Conservation (phyloP, 257 asterid species). For the Solanum pimpinellifolium region DNA sequence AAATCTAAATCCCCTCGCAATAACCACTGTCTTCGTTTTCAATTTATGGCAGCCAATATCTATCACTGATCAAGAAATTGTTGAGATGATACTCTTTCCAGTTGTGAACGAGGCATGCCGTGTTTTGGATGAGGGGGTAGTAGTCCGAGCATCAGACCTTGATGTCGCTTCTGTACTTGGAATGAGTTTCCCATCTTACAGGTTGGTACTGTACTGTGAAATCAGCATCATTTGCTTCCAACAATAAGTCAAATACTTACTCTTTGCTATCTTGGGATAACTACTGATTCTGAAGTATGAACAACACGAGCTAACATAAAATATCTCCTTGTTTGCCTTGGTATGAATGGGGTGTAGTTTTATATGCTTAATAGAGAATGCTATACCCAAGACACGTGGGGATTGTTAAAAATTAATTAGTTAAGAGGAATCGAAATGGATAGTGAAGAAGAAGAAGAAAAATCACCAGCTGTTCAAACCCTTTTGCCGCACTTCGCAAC, state of each 20-base stretch:
- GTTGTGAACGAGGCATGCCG: slow-evolving; percentile 95
- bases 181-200: slow-evolving; percentile 92
- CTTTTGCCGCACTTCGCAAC: not conserved
- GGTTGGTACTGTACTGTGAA: slow-evolving; percentile 37
- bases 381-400: not conserved
- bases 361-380: not conserved
- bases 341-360: not conserved
- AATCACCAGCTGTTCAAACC: not conserved
- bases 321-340: not conserved
- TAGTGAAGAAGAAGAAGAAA: not conserved
- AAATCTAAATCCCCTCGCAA: not conserved
- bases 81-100: slow-evolving; percentile 89
- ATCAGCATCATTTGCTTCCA: not conserved
- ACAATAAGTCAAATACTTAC: not conserved
- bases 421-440: not conserved
- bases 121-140: slow-evolving; percentile 76
- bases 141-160: slow-evolving; percentile 88
- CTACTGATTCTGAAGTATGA: not conserved
- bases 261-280: not conserved
- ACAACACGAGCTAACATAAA: not conserved
- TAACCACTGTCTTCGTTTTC: not conserved
- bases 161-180: slow-evolving; percentile 90
- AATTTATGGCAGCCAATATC: slow-evolving; percentile 65
- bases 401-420: too few relatives aligned
- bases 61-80: slow-evolving; percentile 71